Base-by-base conservation (phyloP, 1,284 basidiomycete genomes). In the Malassezia japonica region DNA sequence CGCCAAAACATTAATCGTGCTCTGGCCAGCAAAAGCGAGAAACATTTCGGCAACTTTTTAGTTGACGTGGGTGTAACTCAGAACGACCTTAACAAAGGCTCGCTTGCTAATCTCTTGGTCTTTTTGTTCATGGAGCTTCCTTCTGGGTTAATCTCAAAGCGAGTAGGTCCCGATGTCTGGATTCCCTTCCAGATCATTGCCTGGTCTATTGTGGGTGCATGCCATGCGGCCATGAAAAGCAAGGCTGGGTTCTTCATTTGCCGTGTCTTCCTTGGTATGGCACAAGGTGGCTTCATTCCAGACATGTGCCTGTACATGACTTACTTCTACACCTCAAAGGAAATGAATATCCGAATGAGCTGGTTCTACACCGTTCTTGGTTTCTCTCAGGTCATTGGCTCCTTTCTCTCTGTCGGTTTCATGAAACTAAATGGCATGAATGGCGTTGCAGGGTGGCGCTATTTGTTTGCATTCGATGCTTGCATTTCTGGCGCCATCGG, bases 331-430 rank as follows among this genome's bases (percentile, higher is more conserved):
- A 70, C 62, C 1, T 42, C 51, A 0, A 47, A 55, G 16, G 75
- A 76, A 49, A 62, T 86, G 3, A 83, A 83, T 0, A 70, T 84
- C 34, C 80, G 84, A 2, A 74, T 85, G 6, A 78, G 81, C 0
- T 74, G 78, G 38, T 85, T 85, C 74, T 85, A 59, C 28, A 55
- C 52, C 1, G 54, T 55, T 12, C 35, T 56, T 13, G 53, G 52
- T 0, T n/a, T 51, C 13, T 59, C 52, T 34, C 50, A 62, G 28
- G 56, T 64, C 18, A 15, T 65, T 5, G 54, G 56, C 4, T 44
- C 55, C 1, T 42, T 66, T 18, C 34, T 66, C 3, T 60, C 64
- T 0, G 60, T 57, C 1, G 64, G 55, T 1, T 50, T 66, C 12
- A 23, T 62, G 15, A 35, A 60, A 36, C 46, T 66, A 6, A 36